phyloP scores from a whole-genome alignment of 768 basidiomycete species.

The Boletellus ananas region DNA sequence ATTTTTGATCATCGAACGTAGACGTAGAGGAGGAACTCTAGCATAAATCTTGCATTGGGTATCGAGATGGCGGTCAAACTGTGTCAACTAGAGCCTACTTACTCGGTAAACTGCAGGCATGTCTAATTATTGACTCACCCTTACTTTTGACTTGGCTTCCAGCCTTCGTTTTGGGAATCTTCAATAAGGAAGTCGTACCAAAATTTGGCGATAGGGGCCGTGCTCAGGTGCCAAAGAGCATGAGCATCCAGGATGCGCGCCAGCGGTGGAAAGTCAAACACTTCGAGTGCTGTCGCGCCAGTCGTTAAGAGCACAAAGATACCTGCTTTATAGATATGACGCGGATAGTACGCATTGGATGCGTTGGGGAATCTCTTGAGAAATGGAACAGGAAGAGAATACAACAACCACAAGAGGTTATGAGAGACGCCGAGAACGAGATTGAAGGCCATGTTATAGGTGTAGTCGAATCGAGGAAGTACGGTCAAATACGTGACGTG shows the following conservation, averaged over 20 bases:
- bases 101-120: slow-evolving; percentile 5
- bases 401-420: slow-evolving; percentile 78
- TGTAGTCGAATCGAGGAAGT: slow-evolving; percentile 82
- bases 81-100: slow-evolving; percentile 14
- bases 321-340: slow-evolving; percentile 50
- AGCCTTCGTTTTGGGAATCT: slow-evolving; percentile 68
- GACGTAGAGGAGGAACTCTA: slow-evolving; percentile 18
- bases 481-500: slow-evolving; percentile 79
- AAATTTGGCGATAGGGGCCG: slow-evolving; percentile 65
- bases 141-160: slow-evolving; percentile 46
- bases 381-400: slow-evolving; percentile 50
- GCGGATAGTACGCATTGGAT: slow-evolving; percentile 56
- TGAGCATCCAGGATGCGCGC: slow-evolving; percentile 82
- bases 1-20: slow-evolving; percentile 30
- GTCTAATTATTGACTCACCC: slow-evolving; percentile 1
- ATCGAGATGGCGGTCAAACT: neutral
- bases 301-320: slow-evolving; percentile 68
- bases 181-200: slow-evolving; percentile 87
- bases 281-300: slow-evolving; percentile 71
- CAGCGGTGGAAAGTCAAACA: slow-evolving; percentile 89
- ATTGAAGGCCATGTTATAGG: slow-evolving; percentile 90
- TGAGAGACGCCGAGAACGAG: slow-evolving; percentile 70
- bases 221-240: slow-evolving; percentile 87
- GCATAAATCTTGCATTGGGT: slow-evolving; percentile 2
- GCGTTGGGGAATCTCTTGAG: slow-evolving; percentile 53